Conservation (phyloP, 495 filamentous ascomycete genomes). For the Podospora conica region DNA sequence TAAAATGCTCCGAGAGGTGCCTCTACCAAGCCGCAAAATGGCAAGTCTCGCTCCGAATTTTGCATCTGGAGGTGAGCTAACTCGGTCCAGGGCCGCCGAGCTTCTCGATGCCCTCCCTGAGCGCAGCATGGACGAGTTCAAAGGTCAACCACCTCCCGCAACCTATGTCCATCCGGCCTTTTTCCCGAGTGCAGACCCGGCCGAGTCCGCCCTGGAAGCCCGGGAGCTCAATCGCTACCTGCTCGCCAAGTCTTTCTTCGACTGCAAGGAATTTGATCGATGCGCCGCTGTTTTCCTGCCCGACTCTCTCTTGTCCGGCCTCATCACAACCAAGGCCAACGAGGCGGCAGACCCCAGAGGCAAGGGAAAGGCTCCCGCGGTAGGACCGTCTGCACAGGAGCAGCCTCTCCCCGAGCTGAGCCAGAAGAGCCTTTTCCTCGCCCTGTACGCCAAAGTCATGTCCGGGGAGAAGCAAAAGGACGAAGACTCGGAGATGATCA, state of each 20-base stretch:
- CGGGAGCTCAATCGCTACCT: conserved; percentile 77
- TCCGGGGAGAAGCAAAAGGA: conserved; percentile 93
- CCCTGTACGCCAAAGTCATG: conserved; percentile 86
- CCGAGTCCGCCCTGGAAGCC: conserved; percentile 72
- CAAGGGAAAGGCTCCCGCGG: conserved; percentile 36
- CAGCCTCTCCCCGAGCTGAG: conserved; percentile 50
- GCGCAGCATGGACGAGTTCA: conserved; percentile 29
- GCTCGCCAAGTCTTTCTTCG: conserved; percentile 90
- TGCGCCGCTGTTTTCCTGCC: conserved; percentile 88
- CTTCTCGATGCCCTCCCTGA: conserved; percentile 74
- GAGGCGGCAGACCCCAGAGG: conserved; percentile 45
- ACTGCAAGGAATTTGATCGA: conserved; percentile 91
- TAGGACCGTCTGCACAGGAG: conserved; percentile 6
- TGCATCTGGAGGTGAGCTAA: background rate
- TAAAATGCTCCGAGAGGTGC: conserved; percentile 90
- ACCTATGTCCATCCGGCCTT: conserved; percentile 42
- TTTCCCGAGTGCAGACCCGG: conserved; percentile 46
- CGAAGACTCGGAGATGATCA: conserved; percentile 95
- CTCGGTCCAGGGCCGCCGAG: conserved; percentile 74
- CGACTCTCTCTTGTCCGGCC: conserved; percentile 57
- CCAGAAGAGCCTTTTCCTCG: conserved; percentile 87
- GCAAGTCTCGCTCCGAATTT: conserved; percentile 40
- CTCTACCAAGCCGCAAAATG: conserved; percentile 97
- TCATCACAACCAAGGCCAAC: conserved; percentile 45
- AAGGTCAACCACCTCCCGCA: conserved; percentile 30